A percentile compares a stretch with the other conserved stretches of the same genome.
phyloP scores from a whole-genome alignment of 106 monocot species.

The Chionographis japonica region DNA sequence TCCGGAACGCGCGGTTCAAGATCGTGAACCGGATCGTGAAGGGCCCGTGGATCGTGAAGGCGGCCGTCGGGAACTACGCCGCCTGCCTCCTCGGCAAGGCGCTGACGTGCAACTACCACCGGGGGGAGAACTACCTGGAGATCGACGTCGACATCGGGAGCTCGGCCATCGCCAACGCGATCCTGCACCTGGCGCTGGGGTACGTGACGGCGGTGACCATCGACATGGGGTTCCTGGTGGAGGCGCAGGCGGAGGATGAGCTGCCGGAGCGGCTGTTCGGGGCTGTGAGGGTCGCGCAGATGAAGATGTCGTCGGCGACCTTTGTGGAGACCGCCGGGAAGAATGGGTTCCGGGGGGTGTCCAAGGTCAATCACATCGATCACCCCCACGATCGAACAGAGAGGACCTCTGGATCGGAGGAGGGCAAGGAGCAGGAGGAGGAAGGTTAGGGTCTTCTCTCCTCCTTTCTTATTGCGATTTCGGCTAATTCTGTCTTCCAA shows the following conservation, averaged over 20 bases:
- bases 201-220: slow-evolving; percentile 62
- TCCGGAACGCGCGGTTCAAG: slow-evolving; percentile 66
- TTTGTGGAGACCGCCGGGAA: slow-evolving; percentile 18
- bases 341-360: not conserved
- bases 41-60: slow-evolving; percentile 73
- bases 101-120: slow-evolving; percentile 49
- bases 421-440: not conserved
- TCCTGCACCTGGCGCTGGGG: slow-evolving; percentile 54
- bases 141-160: slow-evolving; percentile 81
- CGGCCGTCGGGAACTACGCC: slow-evolving; percentile 63
- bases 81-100: slow-evolving; percentile 68
- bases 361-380: slow-evolving; percentile 8
- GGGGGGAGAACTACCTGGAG: slow-evolving; percentile 61
- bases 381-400: not conserved
- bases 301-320: slow-evolving; percentile 65
- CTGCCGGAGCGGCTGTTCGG: slow-evolving; percentile 63
- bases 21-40: slow-evolving; percentile 73
- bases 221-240: slow-evolving; percentile 69
- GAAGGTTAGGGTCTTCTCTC: not conserved
- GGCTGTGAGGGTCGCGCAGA: slow-evolving; percentile 70
- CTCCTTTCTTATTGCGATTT: too few relatives aligned
- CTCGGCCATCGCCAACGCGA: slow-evolving; percentile 68
- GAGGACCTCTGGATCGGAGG: too few relatives aligned
- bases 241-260: slow-evolving; percentile 69
- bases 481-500: not conserved